Conservation (phyloP, 108 stramenopile species). For the Conticribra weissflogii region DNA sequence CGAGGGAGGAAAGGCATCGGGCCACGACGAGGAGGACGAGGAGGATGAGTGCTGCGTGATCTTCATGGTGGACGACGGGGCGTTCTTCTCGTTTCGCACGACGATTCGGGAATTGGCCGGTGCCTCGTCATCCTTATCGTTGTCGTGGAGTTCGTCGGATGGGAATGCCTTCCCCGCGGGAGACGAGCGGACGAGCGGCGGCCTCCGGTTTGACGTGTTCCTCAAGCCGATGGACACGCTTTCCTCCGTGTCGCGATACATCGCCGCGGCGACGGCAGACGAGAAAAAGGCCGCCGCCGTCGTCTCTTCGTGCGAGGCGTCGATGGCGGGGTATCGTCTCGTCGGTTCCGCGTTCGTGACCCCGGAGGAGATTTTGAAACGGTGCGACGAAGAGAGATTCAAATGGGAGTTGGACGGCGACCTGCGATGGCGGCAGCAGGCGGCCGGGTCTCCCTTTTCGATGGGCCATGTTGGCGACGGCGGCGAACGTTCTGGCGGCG, state of each 20-base stretch:
- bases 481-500: conserved; percentile 20
- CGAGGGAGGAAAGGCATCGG: neutral
- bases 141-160: neutral
- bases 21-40: neutral
- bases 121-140: conserved; percentile 1
- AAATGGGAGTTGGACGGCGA: conserved; percentile 56
- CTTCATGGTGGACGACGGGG: conserved; percentile 35
- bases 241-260: conserved; percentile 12
- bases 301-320: conserved; percentile 1
- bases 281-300: conserved; percentile 36
- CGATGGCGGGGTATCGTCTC: conserved; percentile 25
- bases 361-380: conserved; percentile 46
- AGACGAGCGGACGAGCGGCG: conserved; percentile 21
- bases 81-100: conserved; percentile 38
- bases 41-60: conserved; percentile 9
- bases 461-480: no score
- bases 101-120: conserved; percentile 35
- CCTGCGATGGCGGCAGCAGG: conserved; percentile 24
- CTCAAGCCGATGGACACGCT: conserved; percentile 36
- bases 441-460: no score
- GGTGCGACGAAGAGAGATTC: conserved; percentile 59
- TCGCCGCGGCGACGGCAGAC: conserved; percentile 7
- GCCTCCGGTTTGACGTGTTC: conserved; percentile 44
- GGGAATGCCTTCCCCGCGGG: conserved; percentile 1
- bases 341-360: conserved; percentile 56